phyloP scores from a whole-genome alignment of 2,329 filamentous ascomycete species.

The Hypoxylon sp. region DNA sequence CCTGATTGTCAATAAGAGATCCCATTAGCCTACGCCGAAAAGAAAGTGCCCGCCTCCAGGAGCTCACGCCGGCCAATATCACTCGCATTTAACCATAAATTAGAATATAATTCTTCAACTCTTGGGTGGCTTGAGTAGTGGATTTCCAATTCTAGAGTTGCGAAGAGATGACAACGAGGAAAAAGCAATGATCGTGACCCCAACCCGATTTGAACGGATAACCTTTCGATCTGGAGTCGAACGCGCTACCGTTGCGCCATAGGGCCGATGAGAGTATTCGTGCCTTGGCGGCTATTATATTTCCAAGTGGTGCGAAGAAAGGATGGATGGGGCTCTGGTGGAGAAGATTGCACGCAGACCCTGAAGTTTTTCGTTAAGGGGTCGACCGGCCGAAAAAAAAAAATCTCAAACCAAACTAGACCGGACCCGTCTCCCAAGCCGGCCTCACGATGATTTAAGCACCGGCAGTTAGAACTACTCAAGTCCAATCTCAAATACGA shows the following conservation, averaged over 20 bases:
- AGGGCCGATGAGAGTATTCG: neutral
- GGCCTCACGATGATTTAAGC: neutral
- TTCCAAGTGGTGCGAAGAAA: no score
- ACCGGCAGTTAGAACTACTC: no score
- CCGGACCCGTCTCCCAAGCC: neutral
- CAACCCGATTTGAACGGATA: slow-evolving; percentile 5
- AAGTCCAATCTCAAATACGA: neutral
- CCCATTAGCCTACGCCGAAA: neutral
- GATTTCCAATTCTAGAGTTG: neutral
- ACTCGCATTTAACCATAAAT: no score
- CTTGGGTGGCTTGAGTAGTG: neutral
- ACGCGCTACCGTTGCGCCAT: slow-evolving; percentile 4
- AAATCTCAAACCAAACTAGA: neutral
- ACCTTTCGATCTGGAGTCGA: slow-evolving; percentile 5
- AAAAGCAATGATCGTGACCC: neutral
- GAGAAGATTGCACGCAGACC: neutral
- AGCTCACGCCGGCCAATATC: no score
- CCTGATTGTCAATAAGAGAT: neutral
- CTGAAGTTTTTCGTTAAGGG: neutral
- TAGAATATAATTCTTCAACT: neutral
- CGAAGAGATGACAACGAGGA: neutral
- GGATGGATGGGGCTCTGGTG: neutral
- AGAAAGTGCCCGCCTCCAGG: neutral
- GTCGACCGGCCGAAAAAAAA: no score
- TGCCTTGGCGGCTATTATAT: neutral